Conservation (phyloP, 768 basidiomycete species). For the Trametes coccinea region DNA sequence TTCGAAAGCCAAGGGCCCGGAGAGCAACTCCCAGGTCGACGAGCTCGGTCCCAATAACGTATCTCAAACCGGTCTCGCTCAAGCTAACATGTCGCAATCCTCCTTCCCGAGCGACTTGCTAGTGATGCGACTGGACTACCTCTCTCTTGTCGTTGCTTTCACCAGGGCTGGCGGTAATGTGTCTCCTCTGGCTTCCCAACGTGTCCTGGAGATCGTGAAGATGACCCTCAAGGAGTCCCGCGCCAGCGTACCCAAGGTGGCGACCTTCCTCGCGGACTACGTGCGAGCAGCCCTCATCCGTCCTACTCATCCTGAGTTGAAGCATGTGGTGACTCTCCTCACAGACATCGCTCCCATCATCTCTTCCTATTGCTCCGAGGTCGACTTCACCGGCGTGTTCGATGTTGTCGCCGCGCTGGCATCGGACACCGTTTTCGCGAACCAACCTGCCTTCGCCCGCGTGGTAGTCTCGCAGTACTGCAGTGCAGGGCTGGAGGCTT, state of each 20-base stretch:
- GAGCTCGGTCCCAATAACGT: slow-evolving; percentile 15
- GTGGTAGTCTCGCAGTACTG: slow-evolving; percentile 37
- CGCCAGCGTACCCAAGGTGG: slow-evolving; percentile 41
- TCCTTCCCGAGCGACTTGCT: slow-evolving; percentile 53
- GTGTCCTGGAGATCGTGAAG: slow-evolving; percentile 57
- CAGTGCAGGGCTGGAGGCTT: slow-evolving; percentile 37
- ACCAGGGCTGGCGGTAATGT: slow-evolving; percentile 50
- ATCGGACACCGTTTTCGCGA: slow-evolving; percentile 47
- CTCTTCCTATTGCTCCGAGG: slow-evolving; percentile 43
- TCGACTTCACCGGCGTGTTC: slow-evolving; percentile 63
- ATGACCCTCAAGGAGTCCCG: slow-evolving; percentile 55
- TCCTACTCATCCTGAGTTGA: slow-evolving; percentile 42
- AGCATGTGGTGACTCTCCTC: slow-evolving; percentile 54
- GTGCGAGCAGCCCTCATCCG: slow-evolving; percentile 51
- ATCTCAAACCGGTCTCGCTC: slow-evolving; percentile 28
- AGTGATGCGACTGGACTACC: slow-evolving; percentile 65
- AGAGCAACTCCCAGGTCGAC: slow-evolving; percentile 16
- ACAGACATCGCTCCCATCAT: slow-evolving; percentile 58
- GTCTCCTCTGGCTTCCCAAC: slow-evolving; percentile 40
- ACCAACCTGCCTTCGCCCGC: slow-evolving; percentile 51
- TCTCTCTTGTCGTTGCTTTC: slow-evolving; percentile 53
- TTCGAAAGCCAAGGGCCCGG: slow-evolving; percentile 43
- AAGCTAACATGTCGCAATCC: slow-evolving; percentile 41
- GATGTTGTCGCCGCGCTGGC: slow-evolving; percentile 49
- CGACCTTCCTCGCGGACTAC: slow-evolving; percentile 56